Evolutionary conservation across 192 early-diverging fungal species (phyloP), one percentile per base, ranked within the genome.

Genomic region (Coemansia sp.): DNA sequence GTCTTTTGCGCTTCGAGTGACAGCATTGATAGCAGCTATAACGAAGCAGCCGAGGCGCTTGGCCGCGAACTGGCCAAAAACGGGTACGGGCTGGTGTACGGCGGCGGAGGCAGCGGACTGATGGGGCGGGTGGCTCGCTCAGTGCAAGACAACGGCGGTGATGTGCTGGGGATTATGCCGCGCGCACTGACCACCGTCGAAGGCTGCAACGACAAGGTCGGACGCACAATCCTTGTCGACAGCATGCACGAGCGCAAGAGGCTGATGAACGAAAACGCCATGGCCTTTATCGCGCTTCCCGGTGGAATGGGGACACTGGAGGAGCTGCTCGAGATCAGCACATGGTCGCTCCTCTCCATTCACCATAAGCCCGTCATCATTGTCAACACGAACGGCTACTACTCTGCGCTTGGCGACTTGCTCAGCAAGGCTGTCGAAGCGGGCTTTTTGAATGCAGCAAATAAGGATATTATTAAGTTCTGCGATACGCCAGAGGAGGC

Each of bases 231-330:
- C 35, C 36, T 89, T 8, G 94, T 96, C 16, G 70, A 86, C 63
- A 90, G 90, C 77, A 94, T 96, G 94, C 93, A 94, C 49, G 82
- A 88, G 38, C 87, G 94, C 69, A 97, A 97, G 75, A 72, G 72
- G 21, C 67, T 84, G 70, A 91, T 97, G 89, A 87, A 82, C 68
- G 85, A 92, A 33, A 65, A 85, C 61, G 64, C 85, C 20, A 78
- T 85, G 62, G 92, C 88, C 5, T 97, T 95, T 65, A 84, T 95
- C 23, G 89, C 91, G 15, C 80, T 97, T 43, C 95, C 95, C 0
- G 95, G 95, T 21, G 95, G 95, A 6, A 90, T 84, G 66, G 92
- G 92, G 21, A 97, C 95, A 0, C 82, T 95, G 72, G 94, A 97
- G 69, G 95, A 97, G 72, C 76, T 95, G 52, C 73, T 95, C 5